Conservation (phyloP, 1,284 basidiomycete species). For the Microbotryomycetes sp. region DNA sequence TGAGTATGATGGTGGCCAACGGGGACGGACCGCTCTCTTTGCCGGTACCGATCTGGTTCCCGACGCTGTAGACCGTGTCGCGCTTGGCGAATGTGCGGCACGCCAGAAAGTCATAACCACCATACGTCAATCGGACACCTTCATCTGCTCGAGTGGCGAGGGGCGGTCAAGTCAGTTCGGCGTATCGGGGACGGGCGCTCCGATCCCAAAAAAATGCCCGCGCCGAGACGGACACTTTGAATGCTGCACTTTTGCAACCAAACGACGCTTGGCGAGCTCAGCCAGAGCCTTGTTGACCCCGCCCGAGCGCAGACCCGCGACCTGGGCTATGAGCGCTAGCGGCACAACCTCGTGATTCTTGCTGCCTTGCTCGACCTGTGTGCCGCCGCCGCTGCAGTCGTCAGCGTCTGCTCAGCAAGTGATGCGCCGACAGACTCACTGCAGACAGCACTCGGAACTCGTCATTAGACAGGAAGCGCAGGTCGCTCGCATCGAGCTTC, state of each 20-base stretch:
- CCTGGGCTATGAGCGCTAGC: conserved; percentile 75
- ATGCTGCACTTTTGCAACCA: conserved; percentile 85
- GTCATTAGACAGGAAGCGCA: conserved; percentile 84
- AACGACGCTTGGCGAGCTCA: conserved; percentile 79
- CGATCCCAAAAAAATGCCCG: too few species aligned
- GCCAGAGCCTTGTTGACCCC: conserved; percentile 90
- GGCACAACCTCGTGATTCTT: conserved; percentile 98
- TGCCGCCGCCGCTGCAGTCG: neutral
- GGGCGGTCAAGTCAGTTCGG: neutral
- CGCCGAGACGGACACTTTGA: conserved; percentile 68
- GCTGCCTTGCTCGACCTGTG: conserved; percentile 89
- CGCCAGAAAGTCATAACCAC: conserved; percentile 92
- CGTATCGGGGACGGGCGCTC: neutral
- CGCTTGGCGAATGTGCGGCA: conserved; percentile 86
- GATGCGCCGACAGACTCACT: conserved; percentile 49
- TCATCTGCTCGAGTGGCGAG: conserved; percentile 62
- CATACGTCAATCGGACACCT: conserved; percentile 93
- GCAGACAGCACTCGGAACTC: conserved; percentile 93
- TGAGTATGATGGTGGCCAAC: neutral
- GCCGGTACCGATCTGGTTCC: conserved; percentile 95
- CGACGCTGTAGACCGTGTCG: conserved; percentile 72
- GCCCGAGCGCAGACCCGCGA: conserved; percentile 81
- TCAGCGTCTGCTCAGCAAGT: neutral
- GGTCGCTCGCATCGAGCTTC: conserved; percentile 91
- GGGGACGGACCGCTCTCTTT: conserved; percentile 75